Evolutionary conservation across 805 yeast genomes (phyloP).

Genomic region (Candida wancherniae): DNA sequence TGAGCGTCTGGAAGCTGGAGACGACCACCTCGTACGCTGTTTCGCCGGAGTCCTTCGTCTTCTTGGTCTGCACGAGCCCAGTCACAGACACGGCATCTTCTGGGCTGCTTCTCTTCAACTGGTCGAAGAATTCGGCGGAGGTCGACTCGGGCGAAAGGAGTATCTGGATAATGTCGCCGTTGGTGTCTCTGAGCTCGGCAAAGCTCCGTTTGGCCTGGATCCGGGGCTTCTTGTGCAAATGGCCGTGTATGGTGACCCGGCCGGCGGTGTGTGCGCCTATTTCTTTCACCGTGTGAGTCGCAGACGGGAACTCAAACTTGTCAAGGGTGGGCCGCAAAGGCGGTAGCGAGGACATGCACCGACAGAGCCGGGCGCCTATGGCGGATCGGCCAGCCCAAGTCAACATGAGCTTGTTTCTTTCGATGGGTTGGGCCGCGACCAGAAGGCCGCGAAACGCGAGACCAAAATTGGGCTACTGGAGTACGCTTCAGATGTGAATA

Average conservation of each 20-base stretch:
- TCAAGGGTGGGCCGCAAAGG: constrained; percentile 9
- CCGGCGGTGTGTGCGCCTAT: constrained; percentile 9
- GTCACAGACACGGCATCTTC: constrained; percentile 72
- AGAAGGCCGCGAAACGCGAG: too few species aligned
- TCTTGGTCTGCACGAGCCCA: constrained; percentile 46
- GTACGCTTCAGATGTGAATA: too few species aligned
- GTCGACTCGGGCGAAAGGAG: constrained; percentile 39
- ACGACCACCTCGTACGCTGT: constrained; percentile 56
- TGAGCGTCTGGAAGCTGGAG: constrained; percentile 49
- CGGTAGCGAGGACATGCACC: constrained; percentile 8
- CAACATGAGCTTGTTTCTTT: too few species aligned
- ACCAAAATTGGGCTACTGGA: too few species aligned
- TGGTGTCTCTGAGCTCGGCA: constrained; percentile 67
- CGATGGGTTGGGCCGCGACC: too few species aligned
- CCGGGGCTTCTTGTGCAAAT: constrained; percentile 75
- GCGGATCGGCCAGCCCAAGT: too few species aligned
- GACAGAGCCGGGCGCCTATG: too few species aligned
- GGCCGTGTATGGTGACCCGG: constrained; percentile 63
- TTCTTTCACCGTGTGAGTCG: constrained; percentile 25
- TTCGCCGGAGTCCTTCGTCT: constrained; percentile 13
- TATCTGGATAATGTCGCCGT: constrained; percentile 62
- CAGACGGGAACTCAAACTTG: constrained; percentile 33
- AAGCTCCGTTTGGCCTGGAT: constrained; percentile 66
- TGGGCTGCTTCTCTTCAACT: constrained; percentile 47
- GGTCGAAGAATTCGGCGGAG: constrained; percentile 27